Base-by-base conservation (phyloP, 805 yeast species). In the Starmerella bacillaris region DNA sequence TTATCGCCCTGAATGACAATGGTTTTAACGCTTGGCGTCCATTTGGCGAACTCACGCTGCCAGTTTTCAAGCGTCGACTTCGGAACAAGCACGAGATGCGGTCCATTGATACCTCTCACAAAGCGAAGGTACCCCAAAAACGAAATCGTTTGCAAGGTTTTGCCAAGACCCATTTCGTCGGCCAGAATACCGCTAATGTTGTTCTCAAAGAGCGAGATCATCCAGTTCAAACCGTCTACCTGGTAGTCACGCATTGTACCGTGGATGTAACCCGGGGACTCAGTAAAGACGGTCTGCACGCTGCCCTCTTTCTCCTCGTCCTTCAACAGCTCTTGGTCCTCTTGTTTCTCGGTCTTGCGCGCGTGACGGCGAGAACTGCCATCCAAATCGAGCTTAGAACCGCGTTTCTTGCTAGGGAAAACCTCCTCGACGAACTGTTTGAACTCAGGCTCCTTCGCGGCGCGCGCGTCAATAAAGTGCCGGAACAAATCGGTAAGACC, bases 111-210 rank as follows among this genome's bases (percentile, higher is more conserved):
- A 20, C 72, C 68, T 47, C 73, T 73, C 36, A 74, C 62, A 51
- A 80, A 82, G 43, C 95, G 68, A 40, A 89, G 57, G 53, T 78
- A 82, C 0, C 95, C 96, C 33, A 86, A 59, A 48, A 86, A 89
- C 2, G 96, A 71, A 31, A 86, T 82, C 0, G 96, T 86, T 57
- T 86, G 98, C 37, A 89, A 61, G 4, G 98, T 86, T 56, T 86
- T 86, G 37, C 98, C 98, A 27, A 86, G 64, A 3, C 98, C 98
- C 98, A 89, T 86, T 55, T 86, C 98, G 58, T 86, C 98, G 9
- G 98, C 98, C 33, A 86, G 60, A 31, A 86, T 89, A 16, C 98
- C 98, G 7, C 92, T 77, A 30, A 86, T 65, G 47, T 77, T 69
- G 55, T 86, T 82, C 46, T 84, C 94, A 53, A 83, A 79, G 24